Percentiles rank a stretch among this genome's conserved stretches.
phyloP scores from a whole-genome alignment of 371 early-diverging fungal species.

The Blastocladiella emersonii region DNA sequence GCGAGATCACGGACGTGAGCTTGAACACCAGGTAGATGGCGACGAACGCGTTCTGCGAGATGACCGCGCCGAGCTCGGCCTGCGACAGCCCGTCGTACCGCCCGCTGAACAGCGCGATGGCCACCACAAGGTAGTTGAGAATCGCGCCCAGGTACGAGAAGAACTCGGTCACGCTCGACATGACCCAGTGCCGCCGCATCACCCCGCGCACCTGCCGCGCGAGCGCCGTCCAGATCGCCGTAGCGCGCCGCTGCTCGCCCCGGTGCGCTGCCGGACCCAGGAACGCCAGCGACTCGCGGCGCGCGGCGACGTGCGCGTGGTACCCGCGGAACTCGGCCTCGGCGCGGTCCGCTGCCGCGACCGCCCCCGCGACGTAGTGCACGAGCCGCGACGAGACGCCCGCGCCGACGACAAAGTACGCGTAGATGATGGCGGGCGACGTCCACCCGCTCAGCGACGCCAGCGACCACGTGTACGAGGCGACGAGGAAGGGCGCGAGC shows the following conservation, averaged over 20 bases:
- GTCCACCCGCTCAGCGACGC: conserved; percentile 50
- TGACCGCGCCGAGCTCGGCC: conserved; percentile 39
- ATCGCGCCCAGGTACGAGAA: conserved; percentile 68
- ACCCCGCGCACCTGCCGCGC: too few species aligned
- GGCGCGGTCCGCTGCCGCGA: conserved; percentile 54
- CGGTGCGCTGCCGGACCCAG: conserved; percentile 55
- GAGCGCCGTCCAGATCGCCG: too few species aligned
- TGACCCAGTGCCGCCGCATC: conserved; percentile 39
- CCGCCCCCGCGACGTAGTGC: conserved; percentile 55
- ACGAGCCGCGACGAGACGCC: conserved; percentile 42
- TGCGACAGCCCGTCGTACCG: conserved; percentile 47
- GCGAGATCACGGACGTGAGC: conserved; percentile 23
- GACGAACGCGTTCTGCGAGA: conserved; percentile 49
- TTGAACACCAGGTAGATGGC: conserved; percentile 22
- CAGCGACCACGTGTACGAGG: conserved; percentile 60
- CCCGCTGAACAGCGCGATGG: conserved; percentile 68
- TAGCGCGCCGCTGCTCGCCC: conserved; percentile 25
- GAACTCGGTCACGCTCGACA: conserved; percentile 49
- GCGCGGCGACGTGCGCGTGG: conserved; percentile 54
- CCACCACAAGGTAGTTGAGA: conserved; percentile 67
- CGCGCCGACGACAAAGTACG: conserved; percentile 55
- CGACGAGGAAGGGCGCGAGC: conserved; percentile 57
- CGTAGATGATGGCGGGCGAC: conserved; percentile 55
- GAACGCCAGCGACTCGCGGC: conserved; percentile 68
- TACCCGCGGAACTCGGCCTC: conserved; percentile 65